Base-by-base conservation (phyloP, 2,329 filamentous ascomycete species). In the Colletotrichum filicis region DNA sequence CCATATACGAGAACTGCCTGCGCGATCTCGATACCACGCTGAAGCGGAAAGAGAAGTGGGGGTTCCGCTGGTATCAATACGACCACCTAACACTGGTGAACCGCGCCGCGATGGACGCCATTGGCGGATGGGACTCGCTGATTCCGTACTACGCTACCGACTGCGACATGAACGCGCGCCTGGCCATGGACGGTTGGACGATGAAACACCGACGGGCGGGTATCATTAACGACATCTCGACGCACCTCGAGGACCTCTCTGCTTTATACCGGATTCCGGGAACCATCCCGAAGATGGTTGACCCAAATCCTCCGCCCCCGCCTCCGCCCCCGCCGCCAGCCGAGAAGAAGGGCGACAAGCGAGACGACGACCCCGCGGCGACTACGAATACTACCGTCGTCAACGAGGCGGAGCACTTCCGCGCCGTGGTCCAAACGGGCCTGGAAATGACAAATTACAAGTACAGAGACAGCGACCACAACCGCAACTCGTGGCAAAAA, bases 81-180 rank as follows among this genome's bases (percentile, higher is more conserved):
- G 89, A 91, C 77, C 86, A 88, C 74, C 82, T 92, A 3, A 84
- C 88, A 2, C 81, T 91, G 1, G 87, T 91, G 55, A 91, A 91
- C 76, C 86, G 86, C 12, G 81, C 79, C 8, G 86, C 88, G 0
- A 86, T 86, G 76, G 83, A 86, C 73, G 83, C 85, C 57, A 83
- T 90, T 8, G 84, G 89, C 24, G 87, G 84, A 0, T 91, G 89
- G 87, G 89, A 91, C 76, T 86, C 86, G 0, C 79, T 87, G 70
- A 90, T 92, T 53, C 87, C 89, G 0, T 91, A 87, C 76, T 91
- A 91, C 77, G 83, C 86, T 73, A 88, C 86, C 42, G 89, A 91
- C 76, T 91, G 88, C 79, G 88, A 90, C 77, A 85, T 88, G 82
- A 87, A 89, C 76, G 80, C 80, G 7, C 83, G 87, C 4, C 75